Evolutionary conservation across 306 rosid species (phyloP), one percentile per base, ranked within the genome.

Genomic region (Quercus berberidifolia): DNA sequence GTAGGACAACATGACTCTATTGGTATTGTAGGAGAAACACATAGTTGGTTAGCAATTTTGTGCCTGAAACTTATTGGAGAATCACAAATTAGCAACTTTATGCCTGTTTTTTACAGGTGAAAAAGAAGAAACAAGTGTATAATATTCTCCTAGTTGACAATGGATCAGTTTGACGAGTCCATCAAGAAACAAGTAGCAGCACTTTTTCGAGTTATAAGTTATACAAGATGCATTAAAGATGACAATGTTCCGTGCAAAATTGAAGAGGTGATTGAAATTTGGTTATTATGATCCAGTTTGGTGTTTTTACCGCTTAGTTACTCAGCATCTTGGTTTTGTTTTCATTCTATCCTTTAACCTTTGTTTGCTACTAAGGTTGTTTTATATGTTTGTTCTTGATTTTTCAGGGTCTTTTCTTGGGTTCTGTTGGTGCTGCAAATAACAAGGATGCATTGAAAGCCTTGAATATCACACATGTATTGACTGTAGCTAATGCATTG

Each of bases 331-430:
- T 11, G 74, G 18, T 21, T 43, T 70, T 10, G n/a, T 38, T 76
- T 79, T n/a, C 38, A n/a, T 74, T 19, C 8, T 49, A 77, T 77
- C 51, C 73, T 5, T 52, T 79, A 33, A 21, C 68, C 31, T 55
- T 7, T 3, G 14, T 60, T 54, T 80, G 56, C 59, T 26, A 57
- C 49, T 11, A 4, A 33, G 62, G 14, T 26, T n/a, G 31, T 56
- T 74, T 64, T 54, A 15, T 60, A 19, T 0, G 68, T 31, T 3
- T 80, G 12, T 17, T 74, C 77, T 69, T 65, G n/a, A 10, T 73
- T 52, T 72, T 5, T 54, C 86, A 94, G 99, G 91, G 92, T 81
- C 86, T 94, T 72, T 94, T 80, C 89, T 74, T 94, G 88, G 99
- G 96, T 79, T 91, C 99, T 10, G 10, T 89, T 78, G 88, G 88